phyloP scores from a whole-genome alignment of 345 rosid genomes.

The Passiflora organensis region DNA sequence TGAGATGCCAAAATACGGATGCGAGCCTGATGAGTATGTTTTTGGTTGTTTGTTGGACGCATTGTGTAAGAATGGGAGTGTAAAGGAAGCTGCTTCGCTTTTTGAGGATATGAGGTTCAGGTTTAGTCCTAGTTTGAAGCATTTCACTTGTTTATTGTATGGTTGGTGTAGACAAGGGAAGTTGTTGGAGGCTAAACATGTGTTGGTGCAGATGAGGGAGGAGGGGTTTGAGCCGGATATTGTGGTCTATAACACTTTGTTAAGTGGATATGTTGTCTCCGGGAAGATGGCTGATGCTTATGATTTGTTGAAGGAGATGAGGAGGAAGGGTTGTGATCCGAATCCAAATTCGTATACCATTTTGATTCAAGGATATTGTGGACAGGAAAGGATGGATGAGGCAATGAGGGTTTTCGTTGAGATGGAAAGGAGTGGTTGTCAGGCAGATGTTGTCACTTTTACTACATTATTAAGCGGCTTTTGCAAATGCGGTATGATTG shows the following conservation, averaged over 20 bases:
- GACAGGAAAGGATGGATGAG: conserved; percentile 66
- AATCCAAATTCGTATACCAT: conserved; percentile 60
- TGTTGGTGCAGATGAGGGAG: conserved; percentile 79
- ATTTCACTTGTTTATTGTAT: conserved; percentile 65
- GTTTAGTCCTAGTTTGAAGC: conserved; percentile 48
- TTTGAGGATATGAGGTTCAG: conserved; percentile 68
- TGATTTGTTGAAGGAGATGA: conserved; percentile 78
- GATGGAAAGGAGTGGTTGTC: conserved; percentile 70
- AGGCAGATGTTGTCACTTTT: conserved; percentile 68
- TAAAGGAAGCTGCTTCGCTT: conserved; percentile 77
- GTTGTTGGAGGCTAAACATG: conserved; percentile 79
- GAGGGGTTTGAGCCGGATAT: conserved; percentile 74
- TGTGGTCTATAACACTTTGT: conserved; percentile 70
- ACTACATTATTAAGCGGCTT: conserved; percentile 73
- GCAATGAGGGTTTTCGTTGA: conserved; percentile 62
- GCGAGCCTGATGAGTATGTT: conserved; percentile 65
- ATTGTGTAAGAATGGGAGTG: conserved; percentile 69
- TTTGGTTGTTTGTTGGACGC: conserved; percentile 83
- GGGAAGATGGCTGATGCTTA: conserved; percentile 72
- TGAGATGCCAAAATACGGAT: conserved; percentile 85
- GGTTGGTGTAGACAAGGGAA: conserved; percentile 96
- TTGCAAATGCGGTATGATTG: conserved; percentile 66
- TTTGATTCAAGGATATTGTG: conserved; percentile 68
- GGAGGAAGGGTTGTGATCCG: conserved; percentile 56
- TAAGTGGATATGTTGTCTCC: conserved; percentile 55